Evolutionary conservation across 768 basidiomycete genomes (phyloP).

Genomic region (Hygrocybe punicea): DNA sequence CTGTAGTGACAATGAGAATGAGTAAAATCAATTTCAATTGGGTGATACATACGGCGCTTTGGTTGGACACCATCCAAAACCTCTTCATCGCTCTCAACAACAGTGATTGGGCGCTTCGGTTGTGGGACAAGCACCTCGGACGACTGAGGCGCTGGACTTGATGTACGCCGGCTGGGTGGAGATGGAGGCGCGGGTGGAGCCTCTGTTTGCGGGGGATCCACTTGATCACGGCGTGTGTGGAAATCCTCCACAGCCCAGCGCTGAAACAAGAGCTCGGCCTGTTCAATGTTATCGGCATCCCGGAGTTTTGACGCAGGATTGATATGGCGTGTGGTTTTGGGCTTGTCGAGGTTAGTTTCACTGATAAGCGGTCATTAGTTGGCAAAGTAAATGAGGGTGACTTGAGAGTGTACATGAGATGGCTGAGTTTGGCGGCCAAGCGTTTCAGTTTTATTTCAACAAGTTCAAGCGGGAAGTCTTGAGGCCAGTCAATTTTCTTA

Average conservation of each 20-base stretch:
- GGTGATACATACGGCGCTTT: background rate
- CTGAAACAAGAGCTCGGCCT: background rate
- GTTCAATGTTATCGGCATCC: background rate
- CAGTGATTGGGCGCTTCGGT: background rate
- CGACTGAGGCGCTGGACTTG: background rate
- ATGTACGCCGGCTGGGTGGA: background rate
- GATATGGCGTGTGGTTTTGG: background rate
- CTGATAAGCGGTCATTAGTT: background rate
- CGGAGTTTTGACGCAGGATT: background rate
- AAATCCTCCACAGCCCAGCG: background rate
- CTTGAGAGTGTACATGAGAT: background rate
- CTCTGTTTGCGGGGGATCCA: background rate
- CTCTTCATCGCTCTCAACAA: background rate
- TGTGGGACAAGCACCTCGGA: background rate
- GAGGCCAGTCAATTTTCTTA: no score
- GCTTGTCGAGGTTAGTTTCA: background rate
- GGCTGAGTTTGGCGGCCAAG: background rate
- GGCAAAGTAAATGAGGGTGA: background rate
- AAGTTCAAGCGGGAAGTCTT: constrained; percentile 10
- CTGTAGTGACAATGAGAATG: background rate
- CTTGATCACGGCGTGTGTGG: background rate
- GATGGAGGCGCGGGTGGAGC: background rate
- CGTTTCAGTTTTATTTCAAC: constrained; percentile 8
- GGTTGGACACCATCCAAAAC: background rate
- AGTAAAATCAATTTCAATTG: background rate